Percentiles rank a stretch among this genome's conserved stretches.
Evolutionary conservation across 1,284 basidiomycete species (phyloP).

Genomic region (Peniophora sp.): DNA sequence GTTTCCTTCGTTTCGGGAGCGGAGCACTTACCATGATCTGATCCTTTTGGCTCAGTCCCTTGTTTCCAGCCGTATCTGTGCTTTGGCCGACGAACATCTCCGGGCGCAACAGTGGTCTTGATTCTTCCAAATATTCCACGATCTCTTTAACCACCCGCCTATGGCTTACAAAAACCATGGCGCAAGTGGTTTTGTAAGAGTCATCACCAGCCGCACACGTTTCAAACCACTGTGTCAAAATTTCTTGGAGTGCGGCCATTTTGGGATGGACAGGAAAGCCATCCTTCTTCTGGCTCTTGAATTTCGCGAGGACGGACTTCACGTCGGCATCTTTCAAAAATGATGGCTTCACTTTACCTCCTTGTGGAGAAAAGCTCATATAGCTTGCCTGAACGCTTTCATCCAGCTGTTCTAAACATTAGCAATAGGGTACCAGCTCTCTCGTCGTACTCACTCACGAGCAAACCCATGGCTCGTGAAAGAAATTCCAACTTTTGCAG

Average conservation of each 20-base stretch:
- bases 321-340: conserved; percentile 54
- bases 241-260: conserved; percentile 74
- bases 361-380: too few species aligned
- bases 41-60: conserved; percentile 86
- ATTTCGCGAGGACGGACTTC: conserved; percentile 51
- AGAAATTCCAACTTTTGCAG: too few species aligned
- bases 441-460: too few species aligned
- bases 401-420: conserved; percentile 52
- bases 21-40: conserved; percentile 65
- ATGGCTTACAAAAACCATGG: conserved; percentile 95
- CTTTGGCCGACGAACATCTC: conserved; percentile 90
- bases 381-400: conserved; percentile 76
- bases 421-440: too few species aligned
- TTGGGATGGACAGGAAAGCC: conserved; percentile 82
- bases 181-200: conserved; percentile 51
- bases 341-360: conserved; percentile 27
- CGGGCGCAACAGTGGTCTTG: conserved; percentile 69
- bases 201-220: conserved; percentile 43
- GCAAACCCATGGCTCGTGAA: too few species aligned
- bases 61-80: conserved; percentile 76
- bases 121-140: conserved; percentile 67
- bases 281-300: conserved; percentile 44
- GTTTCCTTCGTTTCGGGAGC: too few species aligned
- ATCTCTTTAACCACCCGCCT: conserved; percentile 89
- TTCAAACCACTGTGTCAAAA: conserved; percentile 79